Percentiles rank a stretch among this genome's conserved stretches.
Evolutionary conservation across 345 rosid genomes (phyloP).

Genomic region (Eucalyptus tenuipes): DNA sequence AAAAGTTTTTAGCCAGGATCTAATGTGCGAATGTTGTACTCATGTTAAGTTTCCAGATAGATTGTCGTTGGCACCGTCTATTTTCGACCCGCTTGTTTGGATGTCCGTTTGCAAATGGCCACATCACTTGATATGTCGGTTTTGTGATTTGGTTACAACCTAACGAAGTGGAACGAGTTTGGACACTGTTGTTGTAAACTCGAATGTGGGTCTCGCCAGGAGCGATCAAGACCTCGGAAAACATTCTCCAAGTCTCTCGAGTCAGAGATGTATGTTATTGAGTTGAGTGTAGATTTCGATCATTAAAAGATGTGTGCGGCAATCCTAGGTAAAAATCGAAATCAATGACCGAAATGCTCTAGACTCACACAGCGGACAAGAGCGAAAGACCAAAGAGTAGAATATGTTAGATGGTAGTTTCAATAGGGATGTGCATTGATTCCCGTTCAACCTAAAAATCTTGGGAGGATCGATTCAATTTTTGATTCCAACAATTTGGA

Average conservation of each 20-base stretch:
- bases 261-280: not conserved
- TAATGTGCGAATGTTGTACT: not conserved
- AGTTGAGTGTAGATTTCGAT: not conserved
- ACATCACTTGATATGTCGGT: not conserved
- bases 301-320: not conserved
- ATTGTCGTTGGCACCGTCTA: not conserved
- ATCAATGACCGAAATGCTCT: not conserved
- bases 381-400: not conserved
- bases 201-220: rapidly evolving
- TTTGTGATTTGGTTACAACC: too few species aligned
- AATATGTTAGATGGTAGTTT: not conserved
- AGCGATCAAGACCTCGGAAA: rapidly evolving
- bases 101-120: not conserved
- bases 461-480: rapidly evolving
- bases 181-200: not conserved
- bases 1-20: not conserved
- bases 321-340: not conserved
- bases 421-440: rapidly evolving
- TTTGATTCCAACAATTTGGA: not conserved
- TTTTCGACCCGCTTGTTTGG: not conserved
- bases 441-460: not conserved
- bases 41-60: not conserved
- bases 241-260: not conserved
- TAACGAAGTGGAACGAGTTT: not conserved
- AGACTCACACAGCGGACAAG: rapidly evolving